Evolutionary conservation across 176 grass and related monocot species (phyloP).

Genomic region (Puya raimondii): DNA sequence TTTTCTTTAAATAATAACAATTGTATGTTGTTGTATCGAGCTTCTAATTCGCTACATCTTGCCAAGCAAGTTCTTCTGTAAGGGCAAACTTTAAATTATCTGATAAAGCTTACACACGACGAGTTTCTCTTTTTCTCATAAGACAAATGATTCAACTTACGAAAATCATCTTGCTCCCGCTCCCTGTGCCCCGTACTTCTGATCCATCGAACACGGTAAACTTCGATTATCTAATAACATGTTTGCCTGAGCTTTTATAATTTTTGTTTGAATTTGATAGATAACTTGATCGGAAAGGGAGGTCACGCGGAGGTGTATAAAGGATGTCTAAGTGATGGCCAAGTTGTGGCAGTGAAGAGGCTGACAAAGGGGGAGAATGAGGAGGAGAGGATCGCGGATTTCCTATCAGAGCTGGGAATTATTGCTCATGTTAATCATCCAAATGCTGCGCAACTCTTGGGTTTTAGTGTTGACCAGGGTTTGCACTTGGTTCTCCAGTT

Average conservation of each 20-base stretch:
- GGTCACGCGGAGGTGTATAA: slow-evolving; percentile 66
- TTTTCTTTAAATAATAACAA: too few relatives aligned
- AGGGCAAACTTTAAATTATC: too few relatives aligned
- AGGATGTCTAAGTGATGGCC: slow-evolving; percentile 40
- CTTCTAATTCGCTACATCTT: too few relatives aligned
- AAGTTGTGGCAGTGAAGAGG: slow-evolving; percentile 68
- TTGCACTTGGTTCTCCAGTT: slow-evolving; percentile 86
- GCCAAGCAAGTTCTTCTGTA: too few relatives aligned
- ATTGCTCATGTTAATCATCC: slow-evolving; percentile 98
- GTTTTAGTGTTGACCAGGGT: slow-evolving; percentile 81
- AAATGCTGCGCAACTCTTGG: slow-evolving; percentile 92
- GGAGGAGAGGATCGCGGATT: slow-evolving; percentile 75
- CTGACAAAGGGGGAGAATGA: slow-evolving; percentile 76
- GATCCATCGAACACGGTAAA: too few relatives aligned
- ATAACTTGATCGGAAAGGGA: slow-evolving; percentile 56
- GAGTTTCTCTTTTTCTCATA: too few relatives aligned
- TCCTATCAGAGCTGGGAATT: slow-evolving; percentile 95
- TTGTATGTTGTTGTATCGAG: too few relatives aligned
- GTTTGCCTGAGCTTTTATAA: neutral
- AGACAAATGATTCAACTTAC: too few relatives aligned
- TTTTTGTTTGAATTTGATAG: slow-evolving; percentile 14
- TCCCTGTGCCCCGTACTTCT: too few relatives aligned
- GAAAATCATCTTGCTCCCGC: too few relatives aligned
- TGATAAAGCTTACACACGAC: too few relatives aligned
- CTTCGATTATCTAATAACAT: too few relatives aligned